phyloP scores from a whole-genome alignment of 1,139 yeast species.

The Groenewaldozyma sp. region DNA sequence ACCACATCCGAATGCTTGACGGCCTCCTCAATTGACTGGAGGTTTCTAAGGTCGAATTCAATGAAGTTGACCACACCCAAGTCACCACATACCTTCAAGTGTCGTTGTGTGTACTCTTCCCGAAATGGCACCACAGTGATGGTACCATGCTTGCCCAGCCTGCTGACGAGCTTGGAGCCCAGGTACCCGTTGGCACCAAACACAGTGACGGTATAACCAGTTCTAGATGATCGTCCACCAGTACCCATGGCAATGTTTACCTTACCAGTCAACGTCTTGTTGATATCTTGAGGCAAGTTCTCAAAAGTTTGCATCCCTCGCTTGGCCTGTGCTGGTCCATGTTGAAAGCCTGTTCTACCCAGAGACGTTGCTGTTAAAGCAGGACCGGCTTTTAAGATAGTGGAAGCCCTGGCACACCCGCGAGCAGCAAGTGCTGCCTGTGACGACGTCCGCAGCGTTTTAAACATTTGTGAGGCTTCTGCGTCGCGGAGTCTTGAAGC shows the following conservation, averaged over 20 bases:
- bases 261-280: slow-evolving; percentile 70
- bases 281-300: slow-evolving; percentile 47
- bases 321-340: too few relatives aligned
- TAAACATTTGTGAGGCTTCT: too few relatives aligned
- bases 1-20: slow-evolving; percentile 81
- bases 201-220: slow-evolving; percentile 87
- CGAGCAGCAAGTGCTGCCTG: not conserved
- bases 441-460: too few relatives aligned
- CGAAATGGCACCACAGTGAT: slow-evolving; percentile 67
- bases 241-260: slow-evolving; percentile 59
- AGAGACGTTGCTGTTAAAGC: too few relatives aligned
- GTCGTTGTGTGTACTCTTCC: slow-evolving; percentile 72
- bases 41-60: slow-evolving; percentile 74
- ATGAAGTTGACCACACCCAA: slow-evolving; percentile 80
- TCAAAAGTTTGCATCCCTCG: slow-evolving; percentile 30
- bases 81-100: slow-evolving; percentile 76
- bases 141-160: slow-evolving; percentile 77
- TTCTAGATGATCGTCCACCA: slow-evolving; percentile 76
- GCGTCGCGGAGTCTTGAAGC: too few relatives aligned
- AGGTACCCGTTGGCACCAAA: slow-evolving; percentile 78
- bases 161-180: slow-evolving; percentile 64
- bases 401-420: too few relatives aligned
- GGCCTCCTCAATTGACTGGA: slow-evolving; percentile 66
- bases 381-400: too few relatives aligned
- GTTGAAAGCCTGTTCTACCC: too few relatives aligned